Conservation (phyloP, 1,284 basidiomycete genomes). For the Melampsora americana region DNA sequence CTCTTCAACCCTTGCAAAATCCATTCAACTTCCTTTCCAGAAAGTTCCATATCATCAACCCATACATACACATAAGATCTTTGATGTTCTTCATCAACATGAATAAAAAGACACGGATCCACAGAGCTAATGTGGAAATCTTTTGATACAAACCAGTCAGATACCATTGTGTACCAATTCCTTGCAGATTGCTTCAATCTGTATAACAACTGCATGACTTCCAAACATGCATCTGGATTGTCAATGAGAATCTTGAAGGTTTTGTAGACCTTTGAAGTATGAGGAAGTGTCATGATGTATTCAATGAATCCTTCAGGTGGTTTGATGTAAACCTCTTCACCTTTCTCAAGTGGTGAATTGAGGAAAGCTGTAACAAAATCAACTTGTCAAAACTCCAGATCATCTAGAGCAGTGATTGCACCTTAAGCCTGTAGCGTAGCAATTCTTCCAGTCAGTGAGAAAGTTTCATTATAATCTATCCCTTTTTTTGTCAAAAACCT, state of each 20-base stretch:
- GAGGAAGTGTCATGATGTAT: too few species aligned
- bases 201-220: conserved; percentile 10
- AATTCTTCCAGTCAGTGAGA: conserved; percentile 12
- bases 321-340: too few species aligned
- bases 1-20: too few species aligned
- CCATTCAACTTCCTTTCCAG: too few species aligned
- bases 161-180: neutral
- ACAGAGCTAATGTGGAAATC: neutral
- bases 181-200: conserved; percentile 5
- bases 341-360: too few species aligned
- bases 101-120: conserved; percentile 24
- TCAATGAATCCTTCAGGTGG: too few species aligned
- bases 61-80: conserved; percentile 9
- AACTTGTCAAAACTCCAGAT: neutral
- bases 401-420: neutral
- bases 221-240: neutral
- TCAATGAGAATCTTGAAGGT: too few species aligned
- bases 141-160: neutral
- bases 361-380: too few species aligned
- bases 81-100: neutral
- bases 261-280: too few species aligned
- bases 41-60: too few species aligned
- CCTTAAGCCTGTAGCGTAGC: neutral
- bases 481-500: conserved; percentile 8
- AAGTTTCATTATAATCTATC: conserved; percentile 16